These are phyloP conservation scores for Paralagenidium karlingii DNA, from an alignment of 352 stramenopile genomes.

Conservation along the genomic window DNA sequence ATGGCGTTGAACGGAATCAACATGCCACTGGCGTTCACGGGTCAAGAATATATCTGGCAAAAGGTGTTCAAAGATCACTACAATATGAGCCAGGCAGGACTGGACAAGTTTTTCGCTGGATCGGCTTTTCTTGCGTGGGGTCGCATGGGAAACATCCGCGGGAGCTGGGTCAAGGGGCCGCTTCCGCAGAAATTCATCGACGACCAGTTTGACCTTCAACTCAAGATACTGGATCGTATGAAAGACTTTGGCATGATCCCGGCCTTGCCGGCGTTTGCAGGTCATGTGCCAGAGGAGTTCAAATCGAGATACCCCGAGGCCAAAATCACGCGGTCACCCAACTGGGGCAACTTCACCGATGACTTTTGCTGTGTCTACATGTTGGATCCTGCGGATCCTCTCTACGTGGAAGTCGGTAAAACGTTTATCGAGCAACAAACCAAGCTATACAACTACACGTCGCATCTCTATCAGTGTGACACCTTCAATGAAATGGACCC, in stretches of 20 bases:
- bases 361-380: conserved; percentile 79
- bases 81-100: conserved; percentile 54
- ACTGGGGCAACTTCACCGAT: conserved; percentile 68
- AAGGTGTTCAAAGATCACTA: conserved; percentile 73
- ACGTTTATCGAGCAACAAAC: conserved; percentile 62
- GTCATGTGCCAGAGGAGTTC: conserved; percentile 80
- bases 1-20: conserved; percentile 90
- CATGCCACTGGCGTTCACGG: conserved; percentile 82
- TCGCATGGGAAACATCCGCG: conserved; percentile 83
- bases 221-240: conserved; percentile 76
- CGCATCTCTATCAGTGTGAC: conserved; percentile 67
- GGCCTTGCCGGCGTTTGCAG: conserved; percentile 79
- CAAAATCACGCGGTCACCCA: conserved; percentile 69
- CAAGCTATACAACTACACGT: conserved; percentile 54
- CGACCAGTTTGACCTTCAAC: conserved; percentile 58
- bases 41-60: conserved; percentile 84
- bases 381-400: conserved; percentile 63
- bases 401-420: conserved; percentile 73
- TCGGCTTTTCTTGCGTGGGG: conserved; percentile 82
- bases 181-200: conserved; percentile 79
- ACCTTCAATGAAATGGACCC: conserved; percentile 81
- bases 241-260: conserved; percentile 83
- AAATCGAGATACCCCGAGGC: conserved; percentile 48
- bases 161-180: conserved; percentile 72
- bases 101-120: conserved; percentile 84